Evolutionary conservation across 805 yeast genomes (phyloP).

Genomic region (Kuraishia hungarica): DNA sequence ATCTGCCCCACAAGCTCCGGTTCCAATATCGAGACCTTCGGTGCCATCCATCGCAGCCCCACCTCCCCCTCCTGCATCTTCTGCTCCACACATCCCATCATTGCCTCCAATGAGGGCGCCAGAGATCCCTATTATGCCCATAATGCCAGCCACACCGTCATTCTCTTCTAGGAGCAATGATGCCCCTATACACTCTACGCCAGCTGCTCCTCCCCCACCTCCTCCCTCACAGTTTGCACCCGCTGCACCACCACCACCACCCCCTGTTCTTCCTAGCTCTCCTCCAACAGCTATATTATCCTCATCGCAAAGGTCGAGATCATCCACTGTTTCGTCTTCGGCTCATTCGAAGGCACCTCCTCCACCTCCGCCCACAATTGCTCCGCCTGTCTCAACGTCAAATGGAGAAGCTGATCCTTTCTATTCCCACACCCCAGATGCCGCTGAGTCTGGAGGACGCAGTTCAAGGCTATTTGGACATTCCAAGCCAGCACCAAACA

Average conservation of each 20-base stretch:
- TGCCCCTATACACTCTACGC: conserved; percentile 8
- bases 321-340: neutral
- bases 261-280: conserved; percentile 3
- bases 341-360: conserved; percentile 5
- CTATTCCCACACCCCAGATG: conserved; percentile 17
- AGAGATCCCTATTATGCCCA: conserved; percentile 19
- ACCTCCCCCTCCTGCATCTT: conserved; percentile 2
- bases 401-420: conserved; percentile 6
- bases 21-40: conserved; percentile 7
- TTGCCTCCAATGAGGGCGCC: conserved; percentile 17
- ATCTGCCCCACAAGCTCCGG: conserved; percentile 11
- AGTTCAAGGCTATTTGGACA: conserved; percentile 16
- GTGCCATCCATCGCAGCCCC: conserved; percentile 6
- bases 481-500: conserved; percentile 4
- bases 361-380: conserved; percentile 23
- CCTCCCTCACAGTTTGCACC: conserved; percentile 9
- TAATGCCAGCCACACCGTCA: conserved; percentile 9
- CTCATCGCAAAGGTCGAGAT: conserved; percentile 1
- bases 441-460: conserved; percentile 17
- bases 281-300: conserved; percentile 5
- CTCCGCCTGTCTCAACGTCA: conserved; percentile 12
- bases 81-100: conserved; percentile 11
- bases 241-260: conserved; percentile 14
- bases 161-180: conserved; percentile 8
- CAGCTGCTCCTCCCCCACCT: conserved; percentile 2